These are phyloP conservation scores for Barbarea vulgaris DNA, from an alignment of 345 rosid species.

Conservation along the genomic window DNA sequence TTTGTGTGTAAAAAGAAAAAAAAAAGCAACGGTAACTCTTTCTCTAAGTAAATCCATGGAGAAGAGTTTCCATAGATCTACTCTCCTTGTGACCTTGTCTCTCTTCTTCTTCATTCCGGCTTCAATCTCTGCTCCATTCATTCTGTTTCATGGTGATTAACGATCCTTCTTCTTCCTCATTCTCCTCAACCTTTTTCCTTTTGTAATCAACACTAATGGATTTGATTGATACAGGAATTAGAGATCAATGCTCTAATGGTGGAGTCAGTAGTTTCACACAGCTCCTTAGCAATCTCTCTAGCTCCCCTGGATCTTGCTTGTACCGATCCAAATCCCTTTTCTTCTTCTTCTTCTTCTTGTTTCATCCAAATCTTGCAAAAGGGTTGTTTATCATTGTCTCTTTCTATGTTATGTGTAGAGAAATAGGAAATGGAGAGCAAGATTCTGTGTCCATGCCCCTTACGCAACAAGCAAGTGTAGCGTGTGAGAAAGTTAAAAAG, in stretches of 20 bases:
- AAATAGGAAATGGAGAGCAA: conserved; percentile 75
- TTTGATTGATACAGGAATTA: conserved; percentile 52
- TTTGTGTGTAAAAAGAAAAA: not conserved
- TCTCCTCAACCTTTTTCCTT: not conserved
- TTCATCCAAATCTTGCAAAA: conserved; percentile 6
- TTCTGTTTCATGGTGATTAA: conserved; percentile 64
- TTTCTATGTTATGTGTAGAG: conserved; percentile 49
- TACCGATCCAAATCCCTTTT: conserved; percentile 19
- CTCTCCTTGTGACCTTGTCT: conserved; percentile 39
- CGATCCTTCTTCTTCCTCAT: too few species aligned
- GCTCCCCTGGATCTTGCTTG: conserved; percentile 79
- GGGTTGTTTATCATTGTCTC: not conserved
- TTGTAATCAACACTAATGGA: not conserved
- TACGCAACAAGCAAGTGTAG: conserved; percentile 41
- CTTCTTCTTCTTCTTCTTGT: conserved; percentile 15
- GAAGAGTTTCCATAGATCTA: conserved; percentile 13
- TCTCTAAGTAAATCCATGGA: conserved; percentile 13
- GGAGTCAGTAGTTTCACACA: conserved; percentile 64
- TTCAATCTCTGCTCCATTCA: conserved; percentile 62
- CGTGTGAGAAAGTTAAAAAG: conserved; percentile 52
- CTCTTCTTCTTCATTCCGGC: conserved; percentile 35
- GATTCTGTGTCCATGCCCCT: conserved; percentile 87
- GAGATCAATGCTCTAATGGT: conserved; percentile 60
- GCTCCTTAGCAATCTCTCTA: conserved; percentile 51
- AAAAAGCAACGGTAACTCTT: not conserved